Conservation (phyloP, 139 green algal species). For the Chlorella sorokiniana region DNA sequence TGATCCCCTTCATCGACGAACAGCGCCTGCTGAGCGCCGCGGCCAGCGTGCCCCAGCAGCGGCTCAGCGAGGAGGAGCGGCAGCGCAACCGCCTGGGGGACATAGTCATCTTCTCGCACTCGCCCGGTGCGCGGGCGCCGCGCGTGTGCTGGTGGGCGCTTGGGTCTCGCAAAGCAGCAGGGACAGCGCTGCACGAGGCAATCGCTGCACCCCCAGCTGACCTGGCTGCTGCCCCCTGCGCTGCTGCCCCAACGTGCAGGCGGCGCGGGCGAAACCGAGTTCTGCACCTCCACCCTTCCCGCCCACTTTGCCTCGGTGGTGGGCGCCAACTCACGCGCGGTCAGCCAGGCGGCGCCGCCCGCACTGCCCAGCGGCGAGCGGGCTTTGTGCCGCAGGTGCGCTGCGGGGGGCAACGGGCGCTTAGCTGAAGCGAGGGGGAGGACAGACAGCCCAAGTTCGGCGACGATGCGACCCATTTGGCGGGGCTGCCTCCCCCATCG, state of each 20-base stretch:
- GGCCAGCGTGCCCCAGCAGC: conserved; percentile 29
- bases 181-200: too few relatives aligned
- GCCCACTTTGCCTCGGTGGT: conserved; percentile 48
- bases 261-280: conserved; percentile 51
- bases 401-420: not conserved
- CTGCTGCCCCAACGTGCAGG: not conserved
- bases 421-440: not conserved
- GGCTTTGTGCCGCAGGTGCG: conserved; percentile 69
- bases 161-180: not conserved
- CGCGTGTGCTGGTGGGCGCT: not conserved
- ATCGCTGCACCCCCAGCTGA: not conserved
- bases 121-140: conserved; percentile 5
- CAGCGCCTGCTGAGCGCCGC: conserved; percentile 68
- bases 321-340: conserved; percentile 49
- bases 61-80: conserved; percentile 69
- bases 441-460: too few relatives aligned
- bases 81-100: conserved; percentile 72
- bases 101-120: conserved; percentile 74
- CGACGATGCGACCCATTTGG: too few relatives aligned
- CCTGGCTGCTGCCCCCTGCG: not conserved
- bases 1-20: conserved; percentile 81
- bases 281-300: conserved; percentile 77
- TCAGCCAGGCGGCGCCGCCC: conserved; percentile 52
- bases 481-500: not conserved
- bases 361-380: conserved; percentile 62